Base-by-base conservation (phyloP, 1,139 yeast genomes). In the Lodderomyces orthopsilosis region DNA sequence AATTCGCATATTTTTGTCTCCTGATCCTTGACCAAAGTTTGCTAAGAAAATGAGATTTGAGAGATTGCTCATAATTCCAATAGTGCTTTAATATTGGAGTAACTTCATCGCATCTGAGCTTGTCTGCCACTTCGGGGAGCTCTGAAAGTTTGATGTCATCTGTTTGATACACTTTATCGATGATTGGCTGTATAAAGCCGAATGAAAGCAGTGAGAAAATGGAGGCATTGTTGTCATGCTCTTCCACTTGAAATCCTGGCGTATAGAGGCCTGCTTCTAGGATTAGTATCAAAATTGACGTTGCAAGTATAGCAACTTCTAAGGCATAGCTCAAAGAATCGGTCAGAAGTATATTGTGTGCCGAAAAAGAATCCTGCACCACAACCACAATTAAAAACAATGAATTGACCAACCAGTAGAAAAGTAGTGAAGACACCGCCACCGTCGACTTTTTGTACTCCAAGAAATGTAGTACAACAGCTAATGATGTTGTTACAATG, bases 201-300 rank as follows among this genome's bases (percentile, higher is more conserved):
- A 59, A 63, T 2, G 68, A 55, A 38, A 63, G 34, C 34, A 30
- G 34, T 30, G 34, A 30, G 12, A 30, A 30, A 30, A 30, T 13
- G 12, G 34, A 30, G 5, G 34, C 34, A 15, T 17, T 30, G 15
- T 15, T 30, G 47, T 44, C 32, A 41, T 60, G 62, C 69, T 72
- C 65, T 26, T 53, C 68, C 43, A 61, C 65, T 47, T 77, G 79
- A 6, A 57, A 55, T 5, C 76, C 69, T 3, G 85, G 83, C 10
- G 55, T 49, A 51, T 70, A 81, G 35, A 54, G 55, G 19, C 51
- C 51, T 4, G 61, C 50, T 48, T 77, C 78, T 19, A 77, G 58
- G 2, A 61, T 26, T 15, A 71, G 63, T n/a, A 77, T 58, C 1
- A 55, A 46, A 0, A 62, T 4, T 1, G 74, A 54, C 45, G 70